A percentile compares a stretch with the other conserved stretches of the same genome.
Evolutionary conservation across 495 filamentous ascomycete species (phyloP).

Genomic region (Usnea hakonensis): DNA sequence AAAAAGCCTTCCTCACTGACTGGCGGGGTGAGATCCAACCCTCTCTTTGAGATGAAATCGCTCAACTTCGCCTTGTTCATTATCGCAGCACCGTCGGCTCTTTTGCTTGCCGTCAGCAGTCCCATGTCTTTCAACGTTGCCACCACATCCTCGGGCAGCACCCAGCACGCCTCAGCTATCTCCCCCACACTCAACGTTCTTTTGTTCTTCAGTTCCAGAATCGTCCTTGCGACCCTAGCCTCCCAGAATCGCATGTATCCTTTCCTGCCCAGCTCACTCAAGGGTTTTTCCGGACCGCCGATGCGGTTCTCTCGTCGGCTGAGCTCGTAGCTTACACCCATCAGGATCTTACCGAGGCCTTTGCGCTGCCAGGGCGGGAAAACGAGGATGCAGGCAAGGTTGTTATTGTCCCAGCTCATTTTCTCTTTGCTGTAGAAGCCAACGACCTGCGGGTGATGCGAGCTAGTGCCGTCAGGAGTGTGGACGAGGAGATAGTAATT

Average conservation of each 20-base stretch:
- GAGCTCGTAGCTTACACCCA: slow-evolving; percentile 88
- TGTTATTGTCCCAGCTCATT: slow-evolving; percentile 97
- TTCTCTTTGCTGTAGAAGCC: slow-evolving; percentile 99
- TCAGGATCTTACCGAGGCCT: slow-evolving; percentile 80
- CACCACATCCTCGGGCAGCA: slow-evolving; percentile 74
- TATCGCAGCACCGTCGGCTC: slow-evolving; percentile 27
- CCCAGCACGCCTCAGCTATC: slow-evolving; percentile 62
- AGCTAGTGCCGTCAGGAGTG: slow-evolving; percentile 36
- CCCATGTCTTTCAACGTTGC: slow-evolving; percentile 71
- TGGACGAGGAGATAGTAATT: slow-evolving; percentile 85
- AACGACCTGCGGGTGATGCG: slow-evolving; percentile 50
- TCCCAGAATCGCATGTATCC: slow-evolving; percentile 83
- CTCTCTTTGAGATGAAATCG: slow-evolving; percentile 38
- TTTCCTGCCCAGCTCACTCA: slow-evolving; percentile 71
- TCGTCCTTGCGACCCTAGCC: slow-evolving; percentile 62
- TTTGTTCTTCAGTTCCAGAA: slow-evolving; percentile 39
- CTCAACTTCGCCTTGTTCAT: slow-evolving; percentile 41
- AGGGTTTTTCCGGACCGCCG: slow-evolving; percentile 88
- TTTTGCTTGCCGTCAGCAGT: slow-evolving; percentile 51
- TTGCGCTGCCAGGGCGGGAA: slow-evolving; percentile 94
- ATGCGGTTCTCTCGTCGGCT: slow-evolving; percentile 76
- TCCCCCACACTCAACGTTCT: slow-evolving; percentile 45
- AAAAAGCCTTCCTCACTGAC: slow-evolving; percentile 43
- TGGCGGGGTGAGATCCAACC: slow-evolving; percentile 39
- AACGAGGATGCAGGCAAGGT: slow-evolving; percentile 90